These are phyloP conservation scores for Hyaloscypha bicolor DNA, from an alignment of 495 filamentous ascomycete genomes.

Conservation along the genomic window DNA sequence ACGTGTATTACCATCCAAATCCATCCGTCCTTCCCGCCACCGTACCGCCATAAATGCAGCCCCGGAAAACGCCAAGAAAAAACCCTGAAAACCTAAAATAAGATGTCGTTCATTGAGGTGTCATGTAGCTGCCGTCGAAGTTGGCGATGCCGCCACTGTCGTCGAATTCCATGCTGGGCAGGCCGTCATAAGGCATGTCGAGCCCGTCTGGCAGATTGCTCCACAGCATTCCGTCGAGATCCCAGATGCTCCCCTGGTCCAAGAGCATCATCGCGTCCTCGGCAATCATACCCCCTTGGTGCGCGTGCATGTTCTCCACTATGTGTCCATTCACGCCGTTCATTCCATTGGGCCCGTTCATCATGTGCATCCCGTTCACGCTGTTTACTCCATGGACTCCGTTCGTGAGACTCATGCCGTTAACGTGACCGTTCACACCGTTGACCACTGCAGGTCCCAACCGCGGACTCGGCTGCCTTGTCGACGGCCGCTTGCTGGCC, in stretches of 20 bases:
- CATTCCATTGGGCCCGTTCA: constrained; percentile 32
- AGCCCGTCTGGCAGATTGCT: constrained; percentile 32
- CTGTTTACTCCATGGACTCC: not conserved
- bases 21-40: not conserved
- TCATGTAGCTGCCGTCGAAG: constrained; percentile 28
- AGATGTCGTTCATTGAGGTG: constrained; percentile 18
- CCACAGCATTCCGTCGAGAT: constrained; percentile 49
- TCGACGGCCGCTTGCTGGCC: constrained; percentile 43
- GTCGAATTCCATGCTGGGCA: constrained; percentile 31
- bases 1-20: not conserved
- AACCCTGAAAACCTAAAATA: not conserved
- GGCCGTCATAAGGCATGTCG: constrained; percentile 34
- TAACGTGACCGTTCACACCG: constrained; percentile 11
- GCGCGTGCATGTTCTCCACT: constrained; percentile 31
- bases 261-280: constrained; percentile 55
- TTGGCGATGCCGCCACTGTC: constrained; percentile 15
- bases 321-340: constrained; percentile 24
- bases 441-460: constrained; percentile 16
- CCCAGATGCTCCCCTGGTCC: constrained; percentile 55
- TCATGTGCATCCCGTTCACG: constrained; percentile 36
- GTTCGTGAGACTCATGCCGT: constrained; percentile 19
- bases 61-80: not conserved
- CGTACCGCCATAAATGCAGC: not conserved
- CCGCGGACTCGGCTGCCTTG: constrained; percentile 24
- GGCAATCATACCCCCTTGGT: constrained; percentile 44